Percentiles rank a stretch among this genome's conserved stretches.
Evolutionary conservation across 148 eudicot species (phyloP).

Genomic region (Amaranthus cruentus): DNA sequence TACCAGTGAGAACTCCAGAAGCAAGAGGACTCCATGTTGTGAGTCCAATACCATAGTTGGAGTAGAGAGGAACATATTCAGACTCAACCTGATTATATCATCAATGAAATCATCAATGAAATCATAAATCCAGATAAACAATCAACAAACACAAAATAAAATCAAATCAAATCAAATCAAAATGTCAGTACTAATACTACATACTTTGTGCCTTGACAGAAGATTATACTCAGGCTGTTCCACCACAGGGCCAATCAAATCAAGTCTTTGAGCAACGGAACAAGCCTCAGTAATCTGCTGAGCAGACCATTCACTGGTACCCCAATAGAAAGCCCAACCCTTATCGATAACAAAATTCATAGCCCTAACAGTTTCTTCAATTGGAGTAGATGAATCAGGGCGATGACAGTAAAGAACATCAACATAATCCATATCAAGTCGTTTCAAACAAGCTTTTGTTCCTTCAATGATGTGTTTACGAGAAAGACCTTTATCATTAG

Average conservation of each 20-base stretch:
- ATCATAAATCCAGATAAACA: background rate
- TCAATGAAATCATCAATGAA: background rate
- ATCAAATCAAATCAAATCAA: too few relatives aligned
- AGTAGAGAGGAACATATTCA: slow-evolving; percentile 76
- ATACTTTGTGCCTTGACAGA: slow-evolving; percentile 79
- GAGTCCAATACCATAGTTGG: slow-evolving; percentile 80
- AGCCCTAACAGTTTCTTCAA: slow-evolving; percentile 97
- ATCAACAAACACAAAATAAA: background rate
- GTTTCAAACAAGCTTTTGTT: slow-evolving; percentile 61
- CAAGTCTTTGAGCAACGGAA: slow-evolving; percentile 66
- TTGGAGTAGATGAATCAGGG: slow-evolving; percentile 71
- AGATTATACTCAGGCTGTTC: slow-evolving; percentile 98
- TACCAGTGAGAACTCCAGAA: slow-evolving; percentile 93
- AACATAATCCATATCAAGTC: slow-evolving; percentile 85
- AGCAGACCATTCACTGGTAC: slow-evolving; percentile 98
- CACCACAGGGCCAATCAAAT: slow-evolving; percentile 78
- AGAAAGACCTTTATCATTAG: slow-evolving; percentile 82
- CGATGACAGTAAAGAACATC: slow-evolving; percentile 83
- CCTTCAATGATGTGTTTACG: slow-evolving; percentile 85
- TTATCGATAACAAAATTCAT: slow-evolving; percentile 91
- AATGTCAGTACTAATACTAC: too few relatives aligned
- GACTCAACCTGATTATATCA: slow-evolving; percentile 57
- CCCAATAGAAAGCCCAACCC: slow-evolving; percentile 98
- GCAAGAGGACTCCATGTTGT: slow-evolving; percentile 99
- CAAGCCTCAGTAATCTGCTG: slow-evolving; percentile 99